phyloP scores from a whole-genome alignment of 139 green algal species.

The Chlorella sp. region DNA sequence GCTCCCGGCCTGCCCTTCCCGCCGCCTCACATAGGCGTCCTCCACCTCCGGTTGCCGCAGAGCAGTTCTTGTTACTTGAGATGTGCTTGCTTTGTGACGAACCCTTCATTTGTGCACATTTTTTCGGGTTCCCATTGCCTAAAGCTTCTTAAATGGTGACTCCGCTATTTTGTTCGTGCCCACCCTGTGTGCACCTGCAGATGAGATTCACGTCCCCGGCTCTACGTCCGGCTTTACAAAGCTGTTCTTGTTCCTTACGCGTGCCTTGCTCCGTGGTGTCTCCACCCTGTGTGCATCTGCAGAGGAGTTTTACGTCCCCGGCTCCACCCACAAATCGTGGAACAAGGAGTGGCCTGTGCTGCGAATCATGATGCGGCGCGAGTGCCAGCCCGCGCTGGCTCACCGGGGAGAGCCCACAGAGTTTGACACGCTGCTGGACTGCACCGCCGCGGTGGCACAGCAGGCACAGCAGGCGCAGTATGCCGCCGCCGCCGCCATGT shows the following conservation, averaged over 20 bases:
- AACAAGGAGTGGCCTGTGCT: constrained; percentile 43
- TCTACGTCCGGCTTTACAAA: background rate
- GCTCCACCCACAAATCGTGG: constrained; percentile 36
- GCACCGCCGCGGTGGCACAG: background rate
- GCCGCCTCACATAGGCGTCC: no score
- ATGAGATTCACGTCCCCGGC: no score
- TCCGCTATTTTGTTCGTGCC: no score
- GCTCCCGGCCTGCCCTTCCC: no score
- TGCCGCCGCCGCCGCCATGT: background rate
- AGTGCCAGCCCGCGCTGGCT: background rate
- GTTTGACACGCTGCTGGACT: background rate
- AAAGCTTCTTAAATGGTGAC: no score
- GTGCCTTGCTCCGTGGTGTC: background rate
- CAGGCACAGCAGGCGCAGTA: background rate
- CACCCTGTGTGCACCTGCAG: no score
- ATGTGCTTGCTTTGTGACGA: no score
- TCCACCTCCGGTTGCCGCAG: no score
- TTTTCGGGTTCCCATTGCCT: no score
- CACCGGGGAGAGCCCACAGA: background rate
- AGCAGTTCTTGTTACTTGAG: no score
- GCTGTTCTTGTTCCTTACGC: background rate
- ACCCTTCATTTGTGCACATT: no score
- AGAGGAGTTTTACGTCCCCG: constrained; percentile 52
- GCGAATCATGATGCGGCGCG: constrained; percentile 38
- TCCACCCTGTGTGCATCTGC: background rate